phyloP scores from a whole-genome alignment of 2,329 filamentous ascomycete genomes.

The Ophiosphaerella narmari region DNA sequence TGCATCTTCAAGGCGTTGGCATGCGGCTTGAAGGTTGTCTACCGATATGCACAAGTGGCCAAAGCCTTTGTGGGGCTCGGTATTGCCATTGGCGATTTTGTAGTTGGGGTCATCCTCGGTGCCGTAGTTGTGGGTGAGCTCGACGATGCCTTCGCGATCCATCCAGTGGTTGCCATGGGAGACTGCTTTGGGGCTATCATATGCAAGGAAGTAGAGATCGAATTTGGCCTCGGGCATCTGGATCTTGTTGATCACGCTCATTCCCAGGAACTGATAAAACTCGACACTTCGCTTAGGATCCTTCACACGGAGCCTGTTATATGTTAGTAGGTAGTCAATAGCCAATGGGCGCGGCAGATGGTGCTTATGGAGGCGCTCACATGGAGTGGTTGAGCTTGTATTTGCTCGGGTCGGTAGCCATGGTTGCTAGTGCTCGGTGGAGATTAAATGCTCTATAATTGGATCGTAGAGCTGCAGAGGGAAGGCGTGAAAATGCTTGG shows the following conservation, averaged over 20 bases:
- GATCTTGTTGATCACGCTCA: slow-evolving; percentile 81
- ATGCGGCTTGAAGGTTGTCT: slow-evolving; percentile 79
- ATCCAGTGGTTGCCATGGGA: slow-evolving; percentile 75
- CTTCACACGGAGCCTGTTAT: slow-evolving; percentile 73
- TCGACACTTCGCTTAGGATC: slow-evolving; percentile 83
- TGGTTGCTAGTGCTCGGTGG: slow-evolving; percentile 50
- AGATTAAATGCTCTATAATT: slow-evolving; percentile 14
- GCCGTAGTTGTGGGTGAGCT: slow-evolving; percentile 84
- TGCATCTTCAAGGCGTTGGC: slow-evolving; percentile 84
- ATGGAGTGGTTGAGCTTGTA: slow-evolving; percentile 69
- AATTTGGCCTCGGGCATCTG: slow-evolving; percentile 88
- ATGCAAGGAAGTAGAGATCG: slow-evolving; percentile 93
- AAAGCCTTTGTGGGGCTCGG: slow-evolving; percentile 82
- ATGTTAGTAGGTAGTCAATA: slow-evolving; percentile 13
- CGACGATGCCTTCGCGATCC: slow-evolving; percentile 87
- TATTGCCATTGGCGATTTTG: slow-evolving; percentile 85
- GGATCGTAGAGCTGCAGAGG: slow-evolving; percentile 10
- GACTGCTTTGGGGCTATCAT: slow-evolving; percentile 75
- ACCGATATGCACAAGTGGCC: slow-evolving; percentile 80
- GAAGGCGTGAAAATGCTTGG: slow-evolving; percentile 9
- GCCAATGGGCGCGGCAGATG: neutral
- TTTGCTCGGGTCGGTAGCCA: slow-evolving; percentile 62
- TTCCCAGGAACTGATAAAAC: slow-evolving; percentile 92
- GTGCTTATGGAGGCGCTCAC: slow-evolving; percentile 32
- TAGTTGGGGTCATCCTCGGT: slow-evolving; percentile 84